Percentiles rank a stretch among this genome's conserved stretches.
Conservation (phyloP, 106 monocot genomes). For the Acorus gramineus region DNA sequence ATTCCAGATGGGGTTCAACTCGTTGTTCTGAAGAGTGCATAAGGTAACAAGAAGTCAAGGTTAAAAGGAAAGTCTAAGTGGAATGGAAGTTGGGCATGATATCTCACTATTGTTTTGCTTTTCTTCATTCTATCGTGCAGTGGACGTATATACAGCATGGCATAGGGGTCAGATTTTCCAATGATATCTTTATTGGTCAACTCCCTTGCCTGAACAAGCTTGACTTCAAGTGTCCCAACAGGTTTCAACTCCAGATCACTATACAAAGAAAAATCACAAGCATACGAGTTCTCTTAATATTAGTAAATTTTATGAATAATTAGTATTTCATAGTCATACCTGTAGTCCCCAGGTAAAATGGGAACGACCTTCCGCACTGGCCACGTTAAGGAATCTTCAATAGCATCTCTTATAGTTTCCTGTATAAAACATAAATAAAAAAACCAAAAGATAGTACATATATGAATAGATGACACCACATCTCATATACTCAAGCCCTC, state of each 20-base stretch:
- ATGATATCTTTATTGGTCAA: conserved; percentile 86
- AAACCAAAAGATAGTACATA: too few species aligned
- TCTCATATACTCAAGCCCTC: too few species aligned
- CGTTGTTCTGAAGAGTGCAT: conserved; percentile 60
- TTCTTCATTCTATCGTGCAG: conserved; percentile 66
- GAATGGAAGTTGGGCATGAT: neutral
- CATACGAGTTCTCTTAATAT: too few species aligned
- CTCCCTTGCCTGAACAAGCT: conserved; percentile 77
- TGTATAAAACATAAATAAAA: conserved; percentile 9
- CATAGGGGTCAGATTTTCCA: conserved; percentile 89
- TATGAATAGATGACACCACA: too few species aligned
- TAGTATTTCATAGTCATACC: conserved; percentile 25
- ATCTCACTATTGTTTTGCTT: conserved; percentile 82
- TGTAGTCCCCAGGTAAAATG: conserved; percentile 89
- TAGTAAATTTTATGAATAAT: too few species aligned
- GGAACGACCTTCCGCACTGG: conserved; percentile 83
- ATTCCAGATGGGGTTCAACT: conserved; percentile 87
- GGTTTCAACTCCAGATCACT: conserved; percentile 86
- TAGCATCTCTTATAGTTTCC: conserved; percentile 78
- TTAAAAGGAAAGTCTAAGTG: neutral
- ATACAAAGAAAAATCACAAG: neutral
- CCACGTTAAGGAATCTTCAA: conserved; percentile 87
- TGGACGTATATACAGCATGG: conserved; percentile 59
- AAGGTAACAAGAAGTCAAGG: conserved; percentile 2
- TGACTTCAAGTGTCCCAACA: conserved; percentile 77